Base-by-base conservation (phyloP, 1,284 basidiomycete species). In the Fomes fomentarius region DNA sequence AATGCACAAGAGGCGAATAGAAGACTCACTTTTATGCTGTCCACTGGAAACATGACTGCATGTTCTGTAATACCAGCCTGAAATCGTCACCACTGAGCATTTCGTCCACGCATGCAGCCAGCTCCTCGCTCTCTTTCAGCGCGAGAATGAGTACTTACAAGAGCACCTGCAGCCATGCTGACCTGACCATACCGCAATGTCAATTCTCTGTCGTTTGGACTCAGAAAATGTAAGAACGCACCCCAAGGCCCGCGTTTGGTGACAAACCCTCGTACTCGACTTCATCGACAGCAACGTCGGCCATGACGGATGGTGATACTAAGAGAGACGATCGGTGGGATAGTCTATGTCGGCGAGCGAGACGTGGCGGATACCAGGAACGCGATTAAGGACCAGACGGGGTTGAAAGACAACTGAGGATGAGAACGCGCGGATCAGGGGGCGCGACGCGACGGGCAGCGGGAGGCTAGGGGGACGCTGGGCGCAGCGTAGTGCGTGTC, bases 41-140 rank as follows among this genome's bases (percentile, higher is more conserved):
- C 97, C 60, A 99, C 81, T 3, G 97, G 97, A 71, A 94, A 99
- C 91, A 99, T 99, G 70, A 97, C 94, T 24, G 96, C 93, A 75
- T 99, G 97, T 74, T 99, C 97, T 51, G 94, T 95, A 66, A 99
- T 99, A 58, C 97, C 97, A 63, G 97, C 96, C 93, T 96, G 70
- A 4, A 54, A 40, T 39, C 54, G 45, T 35, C 24, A 51, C 47
- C 41, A 56, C 56, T 54, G 45, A 56, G 49, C 48, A 40, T 8
- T 24, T 44, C 26, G 24, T 44, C 30, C 47, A 22, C 38, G 41
- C 49, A 25, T 35, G n/a, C 31, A 24, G 14, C 33, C 7, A 17
- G 4, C 21, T 35, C 4, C 12, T 17, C 19, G n/a, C 7, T 12
- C n/a, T n/a, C 17, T 11, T 10, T 1, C 11, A 15, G 31, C 21